Conservation (phyloP, 768 basidiomycete genomes). For the Russula dissimulans region DNA sequence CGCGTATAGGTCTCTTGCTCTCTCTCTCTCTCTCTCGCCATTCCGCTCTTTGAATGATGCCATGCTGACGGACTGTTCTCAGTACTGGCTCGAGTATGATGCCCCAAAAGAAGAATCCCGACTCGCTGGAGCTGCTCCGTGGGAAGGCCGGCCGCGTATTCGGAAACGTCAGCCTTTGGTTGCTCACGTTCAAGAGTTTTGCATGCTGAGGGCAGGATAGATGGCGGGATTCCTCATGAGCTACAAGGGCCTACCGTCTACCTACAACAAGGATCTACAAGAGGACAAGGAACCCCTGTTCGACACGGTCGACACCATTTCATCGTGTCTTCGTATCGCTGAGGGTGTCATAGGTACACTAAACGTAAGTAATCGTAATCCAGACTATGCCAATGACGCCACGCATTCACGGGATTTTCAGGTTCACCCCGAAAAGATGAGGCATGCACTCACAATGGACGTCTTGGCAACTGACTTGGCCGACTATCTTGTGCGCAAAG, state of each 20-base stretch:
- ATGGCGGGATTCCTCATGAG: slow-evolving; percentile 99
- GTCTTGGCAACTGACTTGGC: slow-evolving; percentile 98
- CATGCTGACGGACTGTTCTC: background rate
- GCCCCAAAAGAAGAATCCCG: slow-evolving; percentile 99
- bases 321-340: slow-evolving; percentile 82
- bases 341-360: slow-evolving; percentile 92
- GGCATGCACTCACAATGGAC: slow-evolving; percentile 86
- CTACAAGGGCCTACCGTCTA: slow-evolving; percentile 92
- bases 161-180: slow-evolving; percentile 56
- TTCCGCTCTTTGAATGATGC: background rate
- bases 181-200: background rate
- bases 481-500: slow-evolving; percentile 97
- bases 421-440: slow-evolving; percentile 90
- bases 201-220: slow-evolving; percentile 30
- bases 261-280: slow-evolving; percentile 99
- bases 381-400: background rate
- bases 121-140: slow-evolving; percentile 88
- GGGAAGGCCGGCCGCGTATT: slow-evolving; percentile 94
- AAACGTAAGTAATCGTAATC: slow-evolving; percentile 47
- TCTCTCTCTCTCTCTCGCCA: background rate
- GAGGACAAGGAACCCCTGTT: slow-evolving; percentile 98
- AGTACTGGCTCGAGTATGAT: slow-evolving; percentile 99
- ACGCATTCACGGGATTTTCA: slow-evolving; percentile 25
- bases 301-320: slow-evolving; percentile 83
- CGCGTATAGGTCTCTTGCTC: slow-evolving; percentile 87